A percentile compares a stretch with the other conserved stretches of the same genome.
Evolutionary conservation across 345 rosid species (phyloP).

Genomic region (Cardamine chenopodiifolia): DNA sequence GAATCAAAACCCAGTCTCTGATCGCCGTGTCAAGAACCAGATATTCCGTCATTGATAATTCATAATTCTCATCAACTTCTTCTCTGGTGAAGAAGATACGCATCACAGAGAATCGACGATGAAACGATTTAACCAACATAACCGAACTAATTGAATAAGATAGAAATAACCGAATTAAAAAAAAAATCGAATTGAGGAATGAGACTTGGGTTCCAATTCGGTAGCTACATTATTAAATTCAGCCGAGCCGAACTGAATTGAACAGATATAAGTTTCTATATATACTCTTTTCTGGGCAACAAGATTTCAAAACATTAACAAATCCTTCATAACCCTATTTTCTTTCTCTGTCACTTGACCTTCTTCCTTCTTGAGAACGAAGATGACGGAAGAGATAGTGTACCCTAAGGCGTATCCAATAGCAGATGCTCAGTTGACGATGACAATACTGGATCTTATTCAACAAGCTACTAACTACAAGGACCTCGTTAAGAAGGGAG

Average conservation of each 20-base stretch:
- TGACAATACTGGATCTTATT: conserved; percentile 74
- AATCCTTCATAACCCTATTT: conserved; percentile 5
- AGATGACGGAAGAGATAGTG: conserved; percentile 64
- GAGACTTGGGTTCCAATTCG: not conserved
- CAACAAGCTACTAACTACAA: conserved; percentile 92
- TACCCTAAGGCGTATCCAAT: conserved; percentile 89
- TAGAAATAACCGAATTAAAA: too few species aligned
- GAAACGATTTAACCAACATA: too few species aligned
- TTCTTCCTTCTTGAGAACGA: not conserved
- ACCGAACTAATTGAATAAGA: not conserved
- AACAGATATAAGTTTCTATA: not conserved
- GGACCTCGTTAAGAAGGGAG: conserved; percentile 92
- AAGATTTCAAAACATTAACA: not conserved
- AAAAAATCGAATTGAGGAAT: not conserved
- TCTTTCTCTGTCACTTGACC: not conserved
- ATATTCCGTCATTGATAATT: conserved; percentile 91
- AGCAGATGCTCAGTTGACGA: conserved; percentile 69
- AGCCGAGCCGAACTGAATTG: not conserved
- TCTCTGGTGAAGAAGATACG: conserved; percentile 14
- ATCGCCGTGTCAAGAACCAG: conserved; percentile 94
- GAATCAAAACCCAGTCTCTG: conserved; percentile 93
- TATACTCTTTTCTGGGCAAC: not conserved
- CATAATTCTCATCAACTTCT: not conserved
- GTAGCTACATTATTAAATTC: not conserved
- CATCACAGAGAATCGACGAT: not conserved